phyloP scores from a whole-genome alignment of 202 grass and related monocot genomes.

The Hordeum pubiflorum region DNA sequence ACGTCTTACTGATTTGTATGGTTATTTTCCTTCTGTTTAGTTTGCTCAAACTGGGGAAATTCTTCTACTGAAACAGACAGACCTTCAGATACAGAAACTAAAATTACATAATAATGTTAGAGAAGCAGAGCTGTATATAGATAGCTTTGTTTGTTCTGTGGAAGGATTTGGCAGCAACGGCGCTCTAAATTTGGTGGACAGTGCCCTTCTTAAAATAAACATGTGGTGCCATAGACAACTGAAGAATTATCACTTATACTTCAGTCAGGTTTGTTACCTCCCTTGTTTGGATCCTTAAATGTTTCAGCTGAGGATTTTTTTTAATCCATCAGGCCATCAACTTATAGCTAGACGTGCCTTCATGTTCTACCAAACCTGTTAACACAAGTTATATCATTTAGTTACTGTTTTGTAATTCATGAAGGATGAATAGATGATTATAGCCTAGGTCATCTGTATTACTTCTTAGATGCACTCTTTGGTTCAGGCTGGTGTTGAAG shows the following conservation, averaged over 20 bases:
- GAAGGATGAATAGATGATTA: not conserved
- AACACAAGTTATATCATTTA: not conserved
- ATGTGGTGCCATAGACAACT: slow-evolving; percentile 59
- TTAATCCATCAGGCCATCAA: not conserved
- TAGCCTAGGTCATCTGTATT: not conserved
- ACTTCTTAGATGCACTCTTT: not conserved
- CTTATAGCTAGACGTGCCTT: not conserved
- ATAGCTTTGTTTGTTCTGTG: slow-evolving; percentile 61
- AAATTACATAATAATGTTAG: slow-evolving; percentile 30
- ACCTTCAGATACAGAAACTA: slow-evolving; percentile 53
- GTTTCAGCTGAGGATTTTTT: not conserved
- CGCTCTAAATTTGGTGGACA: slow-evolving; percentile 57
- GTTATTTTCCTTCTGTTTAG: slow-evolving; percentile 39
- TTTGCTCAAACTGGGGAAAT: slow-evolving; percentile 65
- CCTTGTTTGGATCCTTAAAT: slow-evolving; percentile 1
- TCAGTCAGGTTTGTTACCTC: slow-evolving; percentile 53
- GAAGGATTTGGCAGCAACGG: slow-evolving; percentile 37
- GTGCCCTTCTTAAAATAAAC: slow-evolving; percentile 54
- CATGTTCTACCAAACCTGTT: slow-evolving; percentile 1
- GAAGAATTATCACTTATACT: slow-evolving; percentile 74
- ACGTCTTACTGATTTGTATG: slow-evolving; percentile 27
- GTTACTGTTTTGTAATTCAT: not conserved
- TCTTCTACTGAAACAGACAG: slow-evolving; percentile 57
- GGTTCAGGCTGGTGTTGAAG: not conserved
- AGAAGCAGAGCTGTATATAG: slow-evolving; percentile 50